A percentile compares a stretch with the other conserved stretches of the same genome.
These are phyloP conservation scores for Insectozyma bohioensis DNA, from an alignment of 1,139 yeast genomes.

Conservation along the genomic window DNA sequence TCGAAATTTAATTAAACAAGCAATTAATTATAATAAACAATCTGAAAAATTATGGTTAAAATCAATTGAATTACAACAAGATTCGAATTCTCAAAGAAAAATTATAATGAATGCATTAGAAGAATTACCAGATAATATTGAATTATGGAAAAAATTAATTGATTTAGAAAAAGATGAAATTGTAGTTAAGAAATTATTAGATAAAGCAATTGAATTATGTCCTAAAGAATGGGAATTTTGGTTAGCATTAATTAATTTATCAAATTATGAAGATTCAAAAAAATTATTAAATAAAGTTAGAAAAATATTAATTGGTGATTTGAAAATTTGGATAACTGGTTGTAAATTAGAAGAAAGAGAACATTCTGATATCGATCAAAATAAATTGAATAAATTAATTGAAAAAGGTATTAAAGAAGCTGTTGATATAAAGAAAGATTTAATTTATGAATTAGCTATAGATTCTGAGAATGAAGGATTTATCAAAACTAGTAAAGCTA, in stretches of 20 bases:
- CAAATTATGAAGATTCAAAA: constrained; percentile 51
- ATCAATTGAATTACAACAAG: constrained; percentile 67
- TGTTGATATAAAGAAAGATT: constrained; percentile 14
- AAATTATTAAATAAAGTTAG: constrained; percentile 59
- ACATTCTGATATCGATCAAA: constrained; percentile 27
- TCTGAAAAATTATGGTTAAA: constrained; percentile 71
- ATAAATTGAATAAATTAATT: constrained; percentile 44
- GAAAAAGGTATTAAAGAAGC: constrained; percentile 51
- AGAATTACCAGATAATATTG: constrained; percentile 43
- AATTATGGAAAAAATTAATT: constrained; percentile 55
- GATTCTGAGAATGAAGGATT: constrained; percentile 38
- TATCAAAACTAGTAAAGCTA: constrained; percentile 36
- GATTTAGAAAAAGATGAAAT: constrained; percentile 47
- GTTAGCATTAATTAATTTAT: constrained; percentile 47
- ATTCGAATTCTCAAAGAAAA: constrained; percentile 47
- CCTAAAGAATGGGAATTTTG: constrained; percentile 69
- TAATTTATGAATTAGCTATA: constrained; percentile 47
- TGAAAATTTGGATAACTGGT: constrained; percentile 70
- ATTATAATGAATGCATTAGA: constrained; percentile 64
- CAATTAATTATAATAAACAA: constrained; percentile 53
- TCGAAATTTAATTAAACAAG: constrained; percentile 64
- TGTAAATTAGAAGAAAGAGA: constrained; percentile 67
- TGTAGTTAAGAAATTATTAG: constrained; percentile 55
- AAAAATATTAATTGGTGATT: constrained; percentile 49
- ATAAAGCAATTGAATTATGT: constrained; percentile 68